Base-by-base conservation (phyloP, 768 basidiomycete genomes). In the Cystobasidium ongulense region DNA sequence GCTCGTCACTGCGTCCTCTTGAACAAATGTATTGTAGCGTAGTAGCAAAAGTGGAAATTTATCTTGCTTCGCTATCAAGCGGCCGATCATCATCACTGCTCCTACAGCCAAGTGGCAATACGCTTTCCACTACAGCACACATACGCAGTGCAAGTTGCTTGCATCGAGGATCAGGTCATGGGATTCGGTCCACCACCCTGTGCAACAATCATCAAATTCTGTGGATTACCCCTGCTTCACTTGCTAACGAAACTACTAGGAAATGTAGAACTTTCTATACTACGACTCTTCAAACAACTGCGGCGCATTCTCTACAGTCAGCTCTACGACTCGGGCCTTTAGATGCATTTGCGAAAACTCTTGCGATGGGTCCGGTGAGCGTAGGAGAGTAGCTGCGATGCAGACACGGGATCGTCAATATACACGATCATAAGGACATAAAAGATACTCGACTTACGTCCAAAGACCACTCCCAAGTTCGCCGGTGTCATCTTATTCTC, bases 381-480 rank as follows among this genome's bases (percentile, higher is more conserved):
- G 87, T 88, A 97, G 91, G 23, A 99, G 84, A 0, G 95, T 98
- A 13, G 95, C 94, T 98, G 76, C 1, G 61, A 29, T 13, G 18
- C 52, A 76, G 75, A 38, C 11, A 18, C 10, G 17, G 38, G 25
- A 1, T 53, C 61, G 74, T 75, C 64, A 53, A 79, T 66, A 68
- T 17, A 5, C 77, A n/a, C 54, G 13, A 38, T 59, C 29, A 36
- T 13, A 27, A n/a, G 62, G 8, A 15, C 21, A 10, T 8, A 36
- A 52, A 46, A 8, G 54, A 50, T 7, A 31, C 23, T 4, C 57
- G 17, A 88, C 95, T 82, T 81, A 98, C 95, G 96, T 77, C 96
- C 96, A 82, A 98, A 97, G 50, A 99, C 94, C 35, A 98, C 93
- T 5, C 96, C 96, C 25, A 99, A 83, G 79, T 98, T 99, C 76